Percentiles rank a stretch among this genome's conserved stretches.
phyloP scores from a whole-genome alignment of 768 basidiomycete species.

The Mycena rosella region DNA sequence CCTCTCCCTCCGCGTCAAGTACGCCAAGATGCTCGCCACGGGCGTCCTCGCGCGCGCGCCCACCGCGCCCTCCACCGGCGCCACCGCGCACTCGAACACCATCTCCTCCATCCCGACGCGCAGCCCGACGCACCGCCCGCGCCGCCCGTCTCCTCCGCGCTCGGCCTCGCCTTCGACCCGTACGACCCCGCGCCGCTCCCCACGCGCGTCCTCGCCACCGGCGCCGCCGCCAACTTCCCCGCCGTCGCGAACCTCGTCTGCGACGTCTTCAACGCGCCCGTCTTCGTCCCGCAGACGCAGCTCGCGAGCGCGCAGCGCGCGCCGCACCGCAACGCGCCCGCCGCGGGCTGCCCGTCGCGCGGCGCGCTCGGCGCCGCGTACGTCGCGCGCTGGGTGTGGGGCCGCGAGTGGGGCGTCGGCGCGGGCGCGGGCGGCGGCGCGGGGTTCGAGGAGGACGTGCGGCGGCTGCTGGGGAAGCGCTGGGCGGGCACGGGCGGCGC shows the following conservation, averaged over 20 bases:
- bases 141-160: slow-evolving; percentile 52
- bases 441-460: slow-evolving; percentile 83
- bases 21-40: slow-evolving; percentile 78
- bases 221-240: slow-evolving; percentile 89
- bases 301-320: slow-evolving; percentile 81
- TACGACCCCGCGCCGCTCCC: slow-evolving; percentile 81
- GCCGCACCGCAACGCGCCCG: slow-evolving; percentile 82
- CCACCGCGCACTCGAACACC: slow-evolving; percentile 51
- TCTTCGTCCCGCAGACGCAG: slow-evolving; percentile 80
- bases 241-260: slow-evolving; percentile 83
- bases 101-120: slow-evolving; percentile 49
- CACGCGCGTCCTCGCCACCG: slow-evolving; percentile 74
- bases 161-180: slow-evolving; percentile 82
- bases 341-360: slow-evolving; percentile 74
- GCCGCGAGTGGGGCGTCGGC: slow-evolving; percentile 62
- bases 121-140: slow-evolving; percentile 44
- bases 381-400: slow-evolving; percentile 89
- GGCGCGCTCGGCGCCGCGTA: slow-evolving; percentile 83
- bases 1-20: slow-evolving; percentile 85
- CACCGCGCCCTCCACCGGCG: slow-evolving; percentile 53
- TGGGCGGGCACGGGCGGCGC: slow-evolving; percentile 77
- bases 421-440: slow-evolving; percentile 49
- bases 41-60: slow-evolving; percentile 67
- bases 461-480: slow-evolving; percentile 76
- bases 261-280: slow-evolving; percentile 86